Base-by-base conservation (phyloP, 148 eudicot genomes). In the Heliamphora exappendiculata region DNA sequence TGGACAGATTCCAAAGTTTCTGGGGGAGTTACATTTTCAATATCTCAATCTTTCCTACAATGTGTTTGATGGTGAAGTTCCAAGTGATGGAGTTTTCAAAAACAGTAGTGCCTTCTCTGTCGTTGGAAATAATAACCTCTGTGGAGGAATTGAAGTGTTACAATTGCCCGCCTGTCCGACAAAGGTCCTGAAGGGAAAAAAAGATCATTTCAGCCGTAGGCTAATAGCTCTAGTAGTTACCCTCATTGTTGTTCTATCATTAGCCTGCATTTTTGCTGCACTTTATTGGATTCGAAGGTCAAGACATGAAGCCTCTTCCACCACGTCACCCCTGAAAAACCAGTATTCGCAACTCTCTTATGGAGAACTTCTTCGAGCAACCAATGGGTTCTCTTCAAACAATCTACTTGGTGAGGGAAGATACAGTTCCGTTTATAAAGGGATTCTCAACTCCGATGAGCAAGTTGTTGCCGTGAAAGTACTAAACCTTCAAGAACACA, bases 21-120 rank as follows among this genome's bases (percentile, higher is more conserved):
- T 82, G 0, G 73, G 26, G 3, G n/a, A 60, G 4, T 41, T 81
- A 54, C 58, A 19, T 24, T 5, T 53, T 53, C 10, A 53, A 20
- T 11, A 51, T 69, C 76, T 78, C 19, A 79, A 82, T 42, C 79
- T 82, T 70, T 82, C 85, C 4, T 82, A 68, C 28, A 82, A 82
- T 17, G 63, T 28, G 41, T 70, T 82, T 24, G 79, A 70, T 19
- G 81, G 85, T 50, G 85, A 82, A 50, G 73, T 82, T 5, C 82
- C 85, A 62, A 70, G 0, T 34, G 50, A 6, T 58, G 82, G 82
- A 22, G 76, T 82, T 5, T 78, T 82, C 51, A 36, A 0, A 7
- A 79, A 75, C 37, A 41, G 16, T 5, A 75, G 74, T 39, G 39
- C 28, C 26, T 41, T 79, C 51, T 69, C 73, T 14, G 31, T 82